Evolutionary conservation across 202 grass and related monocot genomes (phyloP), one percentile per base, ranked within the genome.

Genomic region (Elaeis oleifera): DNA sequence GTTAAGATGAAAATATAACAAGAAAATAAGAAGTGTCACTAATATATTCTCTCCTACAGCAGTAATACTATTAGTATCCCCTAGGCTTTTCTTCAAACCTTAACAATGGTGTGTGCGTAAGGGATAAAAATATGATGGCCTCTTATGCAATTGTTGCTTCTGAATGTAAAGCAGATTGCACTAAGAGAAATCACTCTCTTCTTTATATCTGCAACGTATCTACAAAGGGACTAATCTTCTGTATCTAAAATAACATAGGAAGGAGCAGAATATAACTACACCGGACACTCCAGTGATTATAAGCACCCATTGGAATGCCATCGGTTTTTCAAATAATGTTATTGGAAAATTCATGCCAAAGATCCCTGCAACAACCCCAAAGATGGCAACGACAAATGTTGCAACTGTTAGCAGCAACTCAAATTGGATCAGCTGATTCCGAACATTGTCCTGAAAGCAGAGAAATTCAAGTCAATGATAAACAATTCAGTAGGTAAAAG

Each of bases 311-410:
- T 99, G 74, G 27, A 99, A 99, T 1, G 74, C 82, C 17, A 79
- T 58, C 17, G 88, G 77, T 55, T 68, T 60, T 5, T 74, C 59
- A 49, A 89, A 86, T 53, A 99, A 61, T 16, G 61, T 4, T 25
- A 88, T 71, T 49, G 73, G 61, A 18, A 99, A 99, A 70, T 99
- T 99, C 94, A 92, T 92, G 54, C 94, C 94, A 18, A 99, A 99
- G 60, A 99, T 69, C 36, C 94, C 94, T 0, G 85, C 74, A 8
- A 99, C 69, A 29, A 99, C 94, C 17, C 77, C 94, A 23, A 92
- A 84, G 50, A 99, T 92, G 16, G 94, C 72, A 22, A 92, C 94
- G 73, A 99, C 74, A 68, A 99, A 99, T 19, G 94, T 92, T 1
- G 94, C 88, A 0, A 88, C 85, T 56, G 85, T 79, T 57, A 99